Evolutionary conservation across 805 yeast genomes (phyloP).

Genomic region (Pichia scutulata): DNA sequence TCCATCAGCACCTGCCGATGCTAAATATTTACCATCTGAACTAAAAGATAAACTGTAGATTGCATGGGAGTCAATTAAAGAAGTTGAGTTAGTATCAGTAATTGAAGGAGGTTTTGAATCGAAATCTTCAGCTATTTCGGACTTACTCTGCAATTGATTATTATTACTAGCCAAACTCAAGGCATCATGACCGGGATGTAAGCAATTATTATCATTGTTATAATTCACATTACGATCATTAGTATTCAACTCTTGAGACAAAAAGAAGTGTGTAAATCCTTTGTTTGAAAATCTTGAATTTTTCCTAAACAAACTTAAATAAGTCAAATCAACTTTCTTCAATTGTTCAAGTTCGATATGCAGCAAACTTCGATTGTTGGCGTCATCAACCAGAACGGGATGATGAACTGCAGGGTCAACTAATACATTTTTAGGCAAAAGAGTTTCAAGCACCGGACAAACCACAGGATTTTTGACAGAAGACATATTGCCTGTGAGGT

Average conservation of each 20-base stretch:
- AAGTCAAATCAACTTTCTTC: constrained; percentile 39
- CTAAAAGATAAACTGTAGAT: constrained; percentile 73
- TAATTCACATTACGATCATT: constrained; percentile 8
- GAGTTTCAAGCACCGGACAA: background rate
- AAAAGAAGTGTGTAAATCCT: constrained; percentile 43
- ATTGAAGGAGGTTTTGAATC: background rate
- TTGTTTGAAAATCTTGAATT: constrained; percentile 37
- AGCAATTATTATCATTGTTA: background rate
- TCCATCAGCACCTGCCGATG: constrained; percentile 76
- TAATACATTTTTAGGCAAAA: background rate
- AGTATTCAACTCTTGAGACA: constrained; percentile 54
- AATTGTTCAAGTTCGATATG: constrained; percentile 5
- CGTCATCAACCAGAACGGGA: background rate
- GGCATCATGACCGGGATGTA: background rate
- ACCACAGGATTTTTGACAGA: background rate
- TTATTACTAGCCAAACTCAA: background rate
- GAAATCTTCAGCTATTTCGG: background rate
- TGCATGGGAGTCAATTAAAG: constrained; percentile 28
- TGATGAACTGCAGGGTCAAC: background rate
- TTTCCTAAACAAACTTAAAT: constrained; percentile 42
- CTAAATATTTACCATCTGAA: constrained; percentile 72
- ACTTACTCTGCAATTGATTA: background rate
- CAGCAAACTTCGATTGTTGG: background rate
- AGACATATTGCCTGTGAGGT: background rate
- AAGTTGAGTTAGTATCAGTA: background rate